Base-by-base conservation (phyloP, 2,329 filamentous ascomycete species). In the Aureobasidium melanogenum region DNA sequence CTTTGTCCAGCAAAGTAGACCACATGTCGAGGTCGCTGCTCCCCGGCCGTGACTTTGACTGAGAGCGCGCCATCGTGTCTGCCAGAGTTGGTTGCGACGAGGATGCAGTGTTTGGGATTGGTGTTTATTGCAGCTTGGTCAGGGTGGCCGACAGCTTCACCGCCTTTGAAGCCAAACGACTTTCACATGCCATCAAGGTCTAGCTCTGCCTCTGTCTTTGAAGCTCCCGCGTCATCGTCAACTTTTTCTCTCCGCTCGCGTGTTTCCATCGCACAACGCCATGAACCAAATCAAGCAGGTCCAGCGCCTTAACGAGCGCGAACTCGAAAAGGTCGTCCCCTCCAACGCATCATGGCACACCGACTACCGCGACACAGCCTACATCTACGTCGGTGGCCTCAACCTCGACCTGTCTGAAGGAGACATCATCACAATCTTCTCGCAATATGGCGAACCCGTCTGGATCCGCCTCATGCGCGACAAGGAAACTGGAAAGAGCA, bases 251-350 rank as follows among this genome's bases (percentile, higher is more conserved):
- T 36, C 9, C 5, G 30, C 5, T 28, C 28, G 44, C 28, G 54
- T 19, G 5, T 10, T 5, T 57, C 44, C 39, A 30, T 26, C 36
- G n/a, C 51, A 62, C 60, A 59, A 56, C 69, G 78, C 67, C 30
- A 99, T 99, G 94, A 97, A 99, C 73, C 88, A 90, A 67, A 94
- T 99, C 67, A 89, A 91, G 68, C 87, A 91, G 62, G 94, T 97
- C 64, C 89, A 96, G 74, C 86, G 88, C 73, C 88, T 99, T 63
- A 99, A 99, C 74, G 91, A 94, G 78, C 87, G 87, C 67, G 94
- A 99, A 76, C 88, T 99, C 64, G 92, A 97, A 74, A 87, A 91
- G 73, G 90, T 88, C 69, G 92, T 91, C 67, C 82, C 87, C 2
- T 87, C 92, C 44, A 86, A 91, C 75, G 93, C 88, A 65, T 97